A percentile compares a stretch with the other conserved stretches of the same genome.
Conservation (phyloP, 2,329 filamentous ascomycete species). For the Rhynchosporium graminicola region DNA sequence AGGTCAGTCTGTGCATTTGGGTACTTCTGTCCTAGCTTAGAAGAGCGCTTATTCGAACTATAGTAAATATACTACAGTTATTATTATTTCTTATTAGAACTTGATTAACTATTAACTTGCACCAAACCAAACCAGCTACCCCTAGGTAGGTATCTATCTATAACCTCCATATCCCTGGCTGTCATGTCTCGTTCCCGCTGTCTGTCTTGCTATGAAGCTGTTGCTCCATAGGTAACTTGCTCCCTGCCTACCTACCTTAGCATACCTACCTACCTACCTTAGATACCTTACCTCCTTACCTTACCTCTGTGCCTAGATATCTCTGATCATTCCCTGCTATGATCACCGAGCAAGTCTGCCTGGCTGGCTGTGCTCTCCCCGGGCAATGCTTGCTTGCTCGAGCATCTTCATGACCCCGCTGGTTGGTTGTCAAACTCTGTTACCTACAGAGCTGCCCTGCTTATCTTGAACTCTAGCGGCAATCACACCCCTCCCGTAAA, state of each 20-base stretch:
- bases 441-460: not conserved
- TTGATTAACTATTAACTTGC: no score
- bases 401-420: not conserved
- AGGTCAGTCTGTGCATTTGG: not conserved
- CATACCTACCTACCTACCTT: no score
- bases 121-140: no score
- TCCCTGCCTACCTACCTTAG: no score
- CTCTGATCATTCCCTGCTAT: no score
- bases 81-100: no score
- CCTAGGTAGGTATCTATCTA: no score
- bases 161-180: not conserved
- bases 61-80: no score
- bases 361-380: conserved; percentile 1
- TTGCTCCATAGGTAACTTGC: not conserved
- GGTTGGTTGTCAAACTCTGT: not conserved
- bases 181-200: not conserved
- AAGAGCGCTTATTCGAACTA: no score
- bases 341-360: conserved; percentile 4
- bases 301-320: not conserved
- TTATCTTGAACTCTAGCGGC: conserved; percentile 29
- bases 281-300: not conserved
- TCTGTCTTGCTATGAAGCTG: not conserved
- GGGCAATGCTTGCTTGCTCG: not conserved
- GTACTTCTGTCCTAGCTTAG: not conserved
- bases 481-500: conserved; percentile 17